A percentile compares a stretch with the other conserved stretches of the same genome.
Conservation (phyloP, 257 asterid species). For the Lycium barbarum region DNA sequence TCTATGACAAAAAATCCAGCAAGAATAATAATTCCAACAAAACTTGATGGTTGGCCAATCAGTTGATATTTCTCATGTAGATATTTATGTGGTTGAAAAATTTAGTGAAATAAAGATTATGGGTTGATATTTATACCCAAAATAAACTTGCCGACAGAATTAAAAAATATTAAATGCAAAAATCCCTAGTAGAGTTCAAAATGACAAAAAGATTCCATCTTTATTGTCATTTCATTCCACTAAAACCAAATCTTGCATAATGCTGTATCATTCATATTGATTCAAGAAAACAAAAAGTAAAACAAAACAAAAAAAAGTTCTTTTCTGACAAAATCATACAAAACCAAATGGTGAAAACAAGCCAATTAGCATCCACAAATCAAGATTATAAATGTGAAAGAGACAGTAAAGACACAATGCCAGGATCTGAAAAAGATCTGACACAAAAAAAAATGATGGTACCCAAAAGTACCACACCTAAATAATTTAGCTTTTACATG, state of each 20-base stretch:
- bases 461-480: constrained; percentile 19
- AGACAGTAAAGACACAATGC: constrained; percentile 21
- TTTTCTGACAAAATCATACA: constrained; percentile 19
- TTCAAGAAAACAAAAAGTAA: constrained; percentile 10
- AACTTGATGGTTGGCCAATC: constrained; percentile 18
- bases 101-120: not conserved
- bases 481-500: constrained; percentile 17
- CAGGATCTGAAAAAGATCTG: constrained; percentile 41
- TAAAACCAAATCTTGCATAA: constrained; percentile 21
- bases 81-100: constrained; percentile 2
- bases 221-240: not conserved
- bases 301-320: not conserved
- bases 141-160: constrained; percentile 12
- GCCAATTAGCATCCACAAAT: not conserved
- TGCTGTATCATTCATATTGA: not conserved
- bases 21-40: constrained; percentile 16
- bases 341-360: constrained; percentile 26
- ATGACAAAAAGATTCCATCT: not conserved
- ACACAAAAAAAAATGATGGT: not conserved
- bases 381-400: not conserved
- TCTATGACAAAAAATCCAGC: not conserved
- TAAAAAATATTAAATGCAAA: not conserved
- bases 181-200: not conserved
- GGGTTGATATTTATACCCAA: not conserved
- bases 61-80: not conserved